Percentiles rank a stretch among this genome's conserved stretches.
These are phyloP conservation scores for Detonula confervacea DNA, from an alignment of 352 stramenopile species.

Conservation along the genomic window DNA sequence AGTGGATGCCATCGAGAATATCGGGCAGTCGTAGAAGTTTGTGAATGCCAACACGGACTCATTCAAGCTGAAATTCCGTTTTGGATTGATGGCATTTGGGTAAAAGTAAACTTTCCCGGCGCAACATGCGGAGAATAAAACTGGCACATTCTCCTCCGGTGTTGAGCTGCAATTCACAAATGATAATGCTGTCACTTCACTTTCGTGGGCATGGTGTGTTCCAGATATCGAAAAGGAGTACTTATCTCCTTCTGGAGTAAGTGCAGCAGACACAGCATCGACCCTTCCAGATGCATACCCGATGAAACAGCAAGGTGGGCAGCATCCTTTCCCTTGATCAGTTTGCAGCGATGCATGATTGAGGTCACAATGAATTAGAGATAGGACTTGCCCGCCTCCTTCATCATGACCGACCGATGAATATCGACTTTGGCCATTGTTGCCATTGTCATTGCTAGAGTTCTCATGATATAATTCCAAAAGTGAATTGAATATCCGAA, in stretches of 20 bases:
- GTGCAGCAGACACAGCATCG: slow-evolving; percentile 1
- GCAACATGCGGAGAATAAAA: slow-evolving; percentile 38
- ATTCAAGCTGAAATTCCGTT: slow-evolving; percentile 35
- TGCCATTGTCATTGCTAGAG: background rate
- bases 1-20: slow-evolving; percentile 49
- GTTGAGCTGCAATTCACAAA: slow-evolving; percentile 11
- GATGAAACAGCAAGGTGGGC: slow-evolving; percentile 16
- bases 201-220: slow-evolving; percentile 20
- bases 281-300: slow-evolving; percentile 22
- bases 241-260: background rate
- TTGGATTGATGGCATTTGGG: slow-evolving; percentile 30
- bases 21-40: slow-evolving; percentile 27
- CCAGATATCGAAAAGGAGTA: slow-evolving; percentile 13
- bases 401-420: slow-evolving; percentile 33
- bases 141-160: background rate
- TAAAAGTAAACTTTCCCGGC: slow-evolving; percentile 42
- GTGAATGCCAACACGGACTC: slow-evolving; percentile 30
- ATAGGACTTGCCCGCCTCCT: slow-evolving; percentile 40
- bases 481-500: slow-evolving; percentile 38
- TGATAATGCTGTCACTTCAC: slow-evolving; percentile 22
- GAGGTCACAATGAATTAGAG: slow-evolving; percentile 37
- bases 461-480: slow-evolving; percentile 11
- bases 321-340: background rate
- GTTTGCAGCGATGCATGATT: background rate
- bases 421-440: background rate